Evolutionary conservation across 2,329 filamentous ascomycete species (phyloP).

Genomic region (Penicillium sp.): DNA sequence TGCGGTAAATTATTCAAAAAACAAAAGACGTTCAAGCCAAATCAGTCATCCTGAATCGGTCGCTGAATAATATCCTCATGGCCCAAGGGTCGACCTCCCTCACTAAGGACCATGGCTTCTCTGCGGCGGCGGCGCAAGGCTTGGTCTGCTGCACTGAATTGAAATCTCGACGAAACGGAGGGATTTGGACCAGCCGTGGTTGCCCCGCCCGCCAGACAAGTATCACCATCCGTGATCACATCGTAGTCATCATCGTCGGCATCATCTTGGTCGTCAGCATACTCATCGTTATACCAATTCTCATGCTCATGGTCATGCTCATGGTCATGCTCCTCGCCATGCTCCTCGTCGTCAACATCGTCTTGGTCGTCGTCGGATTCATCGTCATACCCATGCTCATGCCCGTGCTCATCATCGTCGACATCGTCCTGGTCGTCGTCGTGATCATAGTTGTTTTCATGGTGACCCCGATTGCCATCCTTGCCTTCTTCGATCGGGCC

Average conservation of each 20-base stretch:
- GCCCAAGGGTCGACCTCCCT: conserved; percentile 74
- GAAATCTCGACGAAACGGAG: conserved; percentile 37
- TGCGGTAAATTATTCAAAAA: conserved; percentile 19
- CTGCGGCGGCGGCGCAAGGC: conserved; percentile 74
- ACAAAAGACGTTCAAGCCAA: background rate
- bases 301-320: conserved; percentile 53
- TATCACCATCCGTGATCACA: conserved; percentile 48
- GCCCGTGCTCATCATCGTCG: conserved; percentile 7
- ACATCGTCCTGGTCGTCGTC: conserved; percentile 17
- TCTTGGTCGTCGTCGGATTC: no score
- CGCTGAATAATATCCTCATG: conserved; percentile 79
- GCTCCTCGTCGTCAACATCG: no score
- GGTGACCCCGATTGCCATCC: conserved; percentile 52
- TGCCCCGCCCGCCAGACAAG: conserved; percentile 58
- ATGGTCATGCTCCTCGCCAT: conserved; percentile 31
- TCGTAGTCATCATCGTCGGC: conserved; percentile 9
- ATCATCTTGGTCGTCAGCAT: conserved; percentile 17
- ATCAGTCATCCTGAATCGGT: conserved; percentile 33
- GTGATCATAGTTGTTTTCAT: conserved; percentile 33
- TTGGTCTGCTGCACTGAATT: conserved; percentile 59
- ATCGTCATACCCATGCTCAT: no score
- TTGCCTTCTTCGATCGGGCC: conserved; percentile 53
- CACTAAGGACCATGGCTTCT: conserved; percentile 89
- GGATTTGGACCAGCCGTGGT: conserved; percentile 51
- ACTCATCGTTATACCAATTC: conserved; percentile 13